Evolutionary conservation across 345 rosid species (phyloP), one percentile per base, ranked within the genome.

Genomic region (Cardamine chenopodiifolia): DNA sequence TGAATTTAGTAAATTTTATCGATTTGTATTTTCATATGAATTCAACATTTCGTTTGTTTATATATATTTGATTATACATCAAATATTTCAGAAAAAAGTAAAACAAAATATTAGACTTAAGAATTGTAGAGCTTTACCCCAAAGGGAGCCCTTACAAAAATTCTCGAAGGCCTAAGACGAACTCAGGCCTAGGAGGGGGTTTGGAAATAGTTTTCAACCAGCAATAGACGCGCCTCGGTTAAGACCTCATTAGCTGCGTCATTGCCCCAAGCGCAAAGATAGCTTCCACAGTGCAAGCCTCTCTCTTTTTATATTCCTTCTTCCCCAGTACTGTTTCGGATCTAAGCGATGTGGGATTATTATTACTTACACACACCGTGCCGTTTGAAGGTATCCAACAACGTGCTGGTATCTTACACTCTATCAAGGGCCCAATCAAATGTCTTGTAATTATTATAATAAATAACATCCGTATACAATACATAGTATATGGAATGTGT

Each of bases 191-290:
- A 22, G 4, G 66, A 61, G 50, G 66, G 66, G 66, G 66, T 61
- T 61, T 61, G 64, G 64, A 60, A 60, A 60, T 60, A 60, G 64
- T 35, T 60, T 60, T 60, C 64, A 60, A 60, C 64, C 62, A 60
- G 64, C 47, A 60, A 60, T 60, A 60, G 64, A 60, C 64, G 64
- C 64, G 64, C 64, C 47, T 60, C 64, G 29, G 62, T 60, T 60
- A 35, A 7, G 10, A 59, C 47, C 28, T 34, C 64, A 59, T 20
- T 6, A 31, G 62, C 62, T 56, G 62, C 62, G 62, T 56, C 62
- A 56, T 56, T 56, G 62, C 62, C 62, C 62, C 64, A 59, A 59
- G 64, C 45, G 28, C 66, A 62, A 62, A 40, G 50, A 62, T 40
- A 2, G 1, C 5, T 40, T 1, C 0, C 1, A 0, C 0, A 3